Evolutionary conservation across 2,329 filamentous ascomycete genomes (phyloP), one percentile per base, ranked within the genome.

Genomic region (Aulographum hederae): DNA sequence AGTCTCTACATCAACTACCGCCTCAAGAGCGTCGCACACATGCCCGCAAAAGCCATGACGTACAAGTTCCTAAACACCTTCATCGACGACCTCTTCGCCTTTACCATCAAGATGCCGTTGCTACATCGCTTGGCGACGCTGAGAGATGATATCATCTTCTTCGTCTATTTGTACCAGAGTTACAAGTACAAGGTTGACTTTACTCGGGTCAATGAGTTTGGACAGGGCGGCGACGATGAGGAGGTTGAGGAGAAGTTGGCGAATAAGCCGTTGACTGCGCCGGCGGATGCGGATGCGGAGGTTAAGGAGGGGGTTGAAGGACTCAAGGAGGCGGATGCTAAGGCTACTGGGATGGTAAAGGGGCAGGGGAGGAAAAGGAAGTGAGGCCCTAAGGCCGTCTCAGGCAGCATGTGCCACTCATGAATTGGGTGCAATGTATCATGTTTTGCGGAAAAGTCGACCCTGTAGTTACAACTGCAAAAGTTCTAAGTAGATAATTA

Each of bases 11-110:
- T 98, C 71, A 98, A 98, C 67, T 98, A 98, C 63, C 76, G 86
- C 10, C 71, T 98, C 43, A 93, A 71, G 53, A 67, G 61, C 42
- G 81, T 95, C 20, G 89, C 89, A 8, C 89, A 98, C 58, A 93
- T 98, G 86, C 85, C 89, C 2, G 81, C 68, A 42, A 86, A 82
- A 59, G 84, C 89, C 30, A 89, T 98, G 82, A 86, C 76, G 53
- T 94, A 94, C 69, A 94, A 95, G 60, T 93, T 93, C 58, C 62
- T 95, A 41, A 94, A 95, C 61, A 95, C 89, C 4, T 98, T 98
- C 53, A 95, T 98, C 52, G 89, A 98, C 55, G 89, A 98, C 50
- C 64, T 98, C 19, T 98, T 98, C 49, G 89, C 89, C 2, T 98
- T 95, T 48, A 98, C 89, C 25, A 94, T 98, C 62, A 95, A 95